These are phyloP conservation scores for Batrachochytrium dendrobatidis DNA, from an alignment of 371 early-diverging fungal species.

Conservation along the genomic window DNA sequence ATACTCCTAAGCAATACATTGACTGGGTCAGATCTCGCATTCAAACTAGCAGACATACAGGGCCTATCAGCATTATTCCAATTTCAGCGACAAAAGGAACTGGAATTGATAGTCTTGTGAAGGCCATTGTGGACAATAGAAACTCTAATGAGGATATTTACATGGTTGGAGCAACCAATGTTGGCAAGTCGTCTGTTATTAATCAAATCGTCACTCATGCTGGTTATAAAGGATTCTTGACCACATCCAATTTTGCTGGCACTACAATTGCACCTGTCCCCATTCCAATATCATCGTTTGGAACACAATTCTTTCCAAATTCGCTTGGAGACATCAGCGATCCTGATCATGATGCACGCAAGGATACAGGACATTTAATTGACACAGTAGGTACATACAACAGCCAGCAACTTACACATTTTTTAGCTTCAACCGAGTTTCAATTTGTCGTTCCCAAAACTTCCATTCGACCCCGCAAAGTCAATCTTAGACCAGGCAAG, in stretches of 20 bases:
- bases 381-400: not conserved
- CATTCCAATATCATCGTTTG: not conserved
- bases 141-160: constrained; percentile 56
- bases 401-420: not conserved
- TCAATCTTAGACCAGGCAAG: not conserved
- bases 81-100: not conserved
- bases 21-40: not conserved
- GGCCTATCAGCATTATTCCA: not conserved
- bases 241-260: not conserved
- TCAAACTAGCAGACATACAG: not conserved
- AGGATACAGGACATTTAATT: not conserved
- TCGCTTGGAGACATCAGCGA: not conserved
- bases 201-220: constrained; percentile 35
- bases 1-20: not conserved
- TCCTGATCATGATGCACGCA: too few relatives aligned
- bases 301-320: not conserved
- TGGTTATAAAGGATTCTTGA: not conserved
- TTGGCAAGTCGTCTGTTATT: constrained; percentile 64
- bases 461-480: not conserved
- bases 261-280: not conserved
- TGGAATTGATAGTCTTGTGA: constrained; percentile 45
- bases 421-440: not conserved
- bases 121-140: constrained; percentile 37
- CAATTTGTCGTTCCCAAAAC: not conserved
- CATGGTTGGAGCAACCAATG: constrained; percentile 62